A percentile compares a stretch with the other conserved stretches of the same genome.
These are phyloP conservation scores for Xylaria acuta DNA, from an alignment of 495 filamentous ascomycete genomes.

Conservation along the genomic window DNA sequence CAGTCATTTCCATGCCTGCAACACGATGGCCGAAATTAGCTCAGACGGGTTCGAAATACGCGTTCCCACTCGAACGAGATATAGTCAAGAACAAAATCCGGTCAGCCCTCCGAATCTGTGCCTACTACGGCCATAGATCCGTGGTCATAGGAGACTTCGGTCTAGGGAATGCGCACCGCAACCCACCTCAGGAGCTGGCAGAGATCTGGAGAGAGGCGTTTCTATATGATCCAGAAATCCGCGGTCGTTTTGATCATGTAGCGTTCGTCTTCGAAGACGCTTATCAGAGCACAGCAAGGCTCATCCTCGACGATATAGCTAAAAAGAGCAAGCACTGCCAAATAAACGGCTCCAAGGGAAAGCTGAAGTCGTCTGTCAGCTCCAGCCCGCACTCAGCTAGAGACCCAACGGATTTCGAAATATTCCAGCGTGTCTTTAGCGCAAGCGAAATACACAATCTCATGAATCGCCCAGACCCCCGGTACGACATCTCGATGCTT, in stretches of 20 bases:
- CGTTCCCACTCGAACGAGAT: constrained; percentile 70
- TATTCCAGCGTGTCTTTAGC: constrained; percentile 52
- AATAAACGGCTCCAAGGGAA: constrained; percentile 41
- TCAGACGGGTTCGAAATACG: constrained; percentile 67
- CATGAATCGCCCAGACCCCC: constrained; percentile 51
- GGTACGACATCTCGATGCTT: constrained; percentile 54
- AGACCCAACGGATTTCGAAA: constrained; percentile 44
- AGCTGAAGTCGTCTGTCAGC: constrained; percentile 39
- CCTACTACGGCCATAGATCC: constrained; percentile 60
- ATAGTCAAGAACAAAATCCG: constrained; percentile 76
- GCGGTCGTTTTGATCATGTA: constrained; percentile 69
- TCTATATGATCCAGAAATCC: constrained; percentile 68
- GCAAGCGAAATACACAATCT: constrained; percentile 47
- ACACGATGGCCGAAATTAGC: constrained; percentile 74
- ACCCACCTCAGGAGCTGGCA: constrained; percentile 71
- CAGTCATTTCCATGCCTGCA: constrained; percentile 74
- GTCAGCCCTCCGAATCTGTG: constrained; percentile 70
- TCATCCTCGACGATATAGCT: constrained; percentile 55
- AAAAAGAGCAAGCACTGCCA: constrained; percentile 49
- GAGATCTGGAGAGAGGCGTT: constrained; percentile 72
- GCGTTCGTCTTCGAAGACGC: constrained; percentile 72
- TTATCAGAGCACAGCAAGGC: constrained; percentile 49
- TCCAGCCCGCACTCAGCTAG: constrained; percentile 34
- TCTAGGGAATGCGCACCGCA: constrained; percentile 70
- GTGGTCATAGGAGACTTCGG: constrained; percentile 76